A percentile compares a stretch with the other conserved stretches of the same genome.
phyloP scores from a whole-genome alignment of 345 rosid species.

The Ailanthus altissimus region DNA sequence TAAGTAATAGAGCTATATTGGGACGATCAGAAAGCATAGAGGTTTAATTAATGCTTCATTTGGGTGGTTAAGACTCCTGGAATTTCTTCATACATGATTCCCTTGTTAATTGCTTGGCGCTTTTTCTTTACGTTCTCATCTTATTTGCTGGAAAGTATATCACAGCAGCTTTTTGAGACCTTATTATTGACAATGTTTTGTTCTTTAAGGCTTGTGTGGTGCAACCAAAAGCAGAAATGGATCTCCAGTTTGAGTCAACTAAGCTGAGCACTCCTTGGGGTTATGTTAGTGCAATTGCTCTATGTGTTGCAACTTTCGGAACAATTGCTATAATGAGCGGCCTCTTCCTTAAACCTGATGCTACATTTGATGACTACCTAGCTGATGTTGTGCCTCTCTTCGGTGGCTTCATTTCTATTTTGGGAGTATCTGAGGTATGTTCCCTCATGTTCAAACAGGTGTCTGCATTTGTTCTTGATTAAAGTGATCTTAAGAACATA shows the following conservation, averaged over 20 bases:
- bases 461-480: not conserved
- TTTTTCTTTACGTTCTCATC: not conserved
- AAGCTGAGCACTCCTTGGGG: constrained; percentile 90
- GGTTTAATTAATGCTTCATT: not conserved
- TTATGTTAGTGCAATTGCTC: constrained; percentile 55
- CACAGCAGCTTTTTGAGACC: not conserved
- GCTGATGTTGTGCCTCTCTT: constrained; percentile 80
- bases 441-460: not conserved
- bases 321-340: constrained; percentile 91
- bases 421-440: constrained; percentile 88
- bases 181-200: not conserved
- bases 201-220: constrained; percentile 78
- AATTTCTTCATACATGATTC: not conserved
- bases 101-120: not conserved
- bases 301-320: constrained; percentile 83
- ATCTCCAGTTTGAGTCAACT: constrained; percentile 82
- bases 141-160: not conserved
- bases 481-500: not conserved
- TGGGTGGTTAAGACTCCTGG: constrained; percentile 4
- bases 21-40: not conserved
- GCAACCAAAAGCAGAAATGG: constrained; percentile 87
- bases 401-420: constrained; percentile 75
- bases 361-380: constrained; percentile 80
- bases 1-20: not conserved
- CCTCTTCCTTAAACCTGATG: constrained; percentile 84